A percentile compares a stretch with the other conserved stretches of the same genome.
Evolutionary conservation across 2,329 filamentous ascomycete genomes (phyloP).

Genomic region (Ophiostoma sp.): DNA sequence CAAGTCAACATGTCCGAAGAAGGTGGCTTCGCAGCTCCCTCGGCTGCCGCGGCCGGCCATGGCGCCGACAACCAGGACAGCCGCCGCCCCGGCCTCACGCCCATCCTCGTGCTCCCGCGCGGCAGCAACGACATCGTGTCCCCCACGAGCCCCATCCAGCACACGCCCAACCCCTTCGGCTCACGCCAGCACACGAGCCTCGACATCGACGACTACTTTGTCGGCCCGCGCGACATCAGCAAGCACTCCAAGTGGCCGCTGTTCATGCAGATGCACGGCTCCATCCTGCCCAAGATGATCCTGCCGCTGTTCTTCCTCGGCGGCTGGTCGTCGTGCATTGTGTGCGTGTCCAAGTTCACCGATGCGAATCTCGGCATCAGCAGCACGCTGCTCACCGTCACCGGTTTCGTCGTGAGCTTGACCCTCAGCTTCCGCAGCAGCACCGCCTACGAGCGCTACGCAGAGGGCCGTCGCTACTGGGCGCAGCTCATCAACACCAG

Average conservation of each 20-base stretch:
- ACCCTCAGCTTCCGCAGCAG: constrained; percentile 71
- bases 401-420: constrained; percentile 77
- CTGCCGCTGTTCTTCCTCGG: constrained; percentile 60
- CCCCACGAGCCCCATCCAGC: not conserved
- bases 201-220: constrained; percentile 44
- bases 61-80: constrained; percentile 8
- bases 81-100: not conserved
- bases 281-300: constrained; percentile 65
- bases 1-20: constrained; percentile 9
- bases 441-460: constrained; percentile 65
- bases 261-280: constrained; percentile 71
- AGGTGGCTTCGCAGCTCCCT: not conserved
- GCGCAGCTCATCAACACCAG: constrained; percentile 55
- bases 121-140: not conserved
- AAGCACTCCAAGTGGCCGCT: constrained; percentile 74
- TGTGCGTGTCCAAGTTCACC: constrained; percentile 30
- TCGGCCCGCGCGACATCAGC: constrained; percentile 61
- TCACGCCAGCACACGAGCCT: constrained; percentile 32
- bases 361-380: constrained; percentile 46
- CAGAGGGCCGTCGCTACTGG: constrained; percentile 52
- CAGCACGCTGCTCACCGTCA: constrained; percentile 65
- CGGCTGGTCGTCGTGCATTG: constrained; percentile 62
- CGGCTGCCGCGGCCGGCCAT: constrained; percentile 1
- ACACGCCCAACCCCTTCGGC: constrained; percentile 32
- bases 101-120: not conserved